Evolutionary conservation across 176 grass and related monocot genomes (phyloP).

Genomic region (Oryza punctata): DNA sequence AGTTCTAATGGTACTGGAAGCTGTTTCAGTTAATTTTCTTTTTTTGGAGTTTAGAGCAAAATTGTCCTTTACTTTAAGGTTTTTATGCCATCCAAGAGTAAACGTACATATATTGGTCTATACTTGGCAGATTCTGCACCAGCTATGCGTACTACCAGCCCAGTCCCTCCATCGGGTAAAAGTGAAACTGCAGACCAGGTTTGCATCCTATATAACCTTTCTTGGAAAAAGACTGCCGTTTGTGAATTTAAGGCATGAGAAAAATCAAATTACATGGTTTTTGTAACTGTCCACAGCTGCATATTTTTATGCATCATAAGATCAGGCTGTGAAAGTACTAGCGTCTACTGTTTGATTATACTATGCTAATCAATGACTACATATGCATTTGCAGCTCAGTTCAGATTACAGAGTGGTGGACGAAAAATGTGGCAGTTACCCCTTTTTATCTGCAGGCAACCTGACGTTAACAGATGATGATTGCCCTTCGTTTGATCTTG

Average conservation of each 20-base stretch:
- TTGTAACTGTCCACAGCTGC: background rate
- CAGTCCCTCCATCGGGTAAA: background rate
- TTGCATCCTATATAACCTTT: slow-evolving; percentile 29
- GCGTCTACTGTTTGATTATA: background rate
- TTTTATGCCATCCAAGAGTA: background rate
- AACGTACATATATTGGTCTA: slow-evolving; percentile 23
- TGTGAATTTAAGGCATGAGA: slow-evolving; percentile 3
- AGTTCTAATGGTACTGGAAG: slow-evolving; percentile 32
- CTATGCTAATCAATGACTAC: background rate
- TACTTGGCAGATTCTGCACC: slow-evolving; percentile 29
- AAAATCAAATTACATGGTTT: background rate
- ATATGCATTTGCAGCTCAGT: slow-evolving; percentile 34
- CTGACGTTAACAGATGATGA: slow-evolving; percentile 42
- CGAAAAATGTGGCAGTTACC: background rate
- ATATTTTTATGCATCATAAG: background rate
- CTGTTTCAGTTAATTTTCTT: background rate
- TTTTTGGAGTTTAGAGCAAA: background rate
- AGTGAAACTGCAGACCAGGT: slow-evolving; percentile 37
- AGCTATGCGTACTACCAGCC: background rate
- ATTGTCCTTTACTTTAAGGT: slow-evolving; percentile 3
- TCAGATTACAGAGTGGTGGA: background rate
- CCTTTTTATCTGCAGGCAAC: slow-evolving; percentile 1
- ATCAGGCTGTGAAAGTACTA: background rate
- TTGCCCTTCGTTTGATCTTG: slow-evolving; percentile 58
- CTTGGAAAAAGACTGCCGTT: background rate